Base-by-base conservation (phyloP, 2,329 filamentous ascomycete species). In the Phialophora expanda region DNA sequence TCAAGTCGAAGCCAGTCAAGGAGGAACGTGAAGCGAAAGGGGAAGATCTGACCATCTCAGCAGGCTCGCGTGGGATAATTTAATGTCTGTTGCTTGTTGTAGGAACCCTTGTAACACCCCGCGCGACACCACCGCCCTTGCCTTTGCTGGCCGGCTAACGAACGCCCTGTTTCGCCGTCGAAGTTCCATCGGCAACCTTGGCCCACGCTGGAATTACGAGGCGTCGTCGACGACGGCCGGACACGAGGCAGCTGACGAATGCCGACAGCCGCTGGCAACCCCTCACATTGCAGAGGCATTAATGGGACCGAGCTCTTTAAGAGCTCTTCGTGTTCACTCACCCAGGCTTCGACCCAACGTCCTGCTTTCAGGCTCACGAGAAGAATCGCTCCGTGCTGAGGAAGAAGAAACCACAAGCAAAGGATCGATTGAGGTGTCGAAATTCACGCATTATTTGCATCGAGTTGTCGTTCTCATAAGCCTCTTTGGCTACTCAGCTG, bases 161-260 rank as follows among this genome's bases (percentile, higher is more conserved):
- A 55, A 55, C 53, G 53, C 53, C 28, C 24, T 55, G 12, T 55
- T 34, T n/a, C 17, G 24, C 17, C 53, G 24, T 4, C 53, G 14
- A 55, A 55, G 24, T 55, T 32, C 32, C 8, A 55, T 55, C 51
- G 20, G 26, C n/a, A 20, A 11, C 8, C 26, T 28, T 30, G 53
- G n/a, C 17, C 24, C 24, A 30, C 28, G 24, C 12, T 55, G 26
- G 53, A 55, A 55, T 12, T 55, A 55, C 53, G 53, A 55, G 53
- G 53, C 53, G 53, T 55, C 53, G 24, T 17, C 28, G 28, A 55
- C 53, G 53, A 34, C 53, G 26, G 53, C 53, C 17, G 48, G 17
- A 55, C 53, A 30, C 24, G 53, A 34, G 53, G 24, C 22, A 20
- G 53, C 53, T 55, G 53, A 55, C 26, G 53, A 34, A 55, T 8